Evolutionary conservation across 257 asterid genomes (phyloP).

Genomic region (Primulina huaijiensis): DNA sequence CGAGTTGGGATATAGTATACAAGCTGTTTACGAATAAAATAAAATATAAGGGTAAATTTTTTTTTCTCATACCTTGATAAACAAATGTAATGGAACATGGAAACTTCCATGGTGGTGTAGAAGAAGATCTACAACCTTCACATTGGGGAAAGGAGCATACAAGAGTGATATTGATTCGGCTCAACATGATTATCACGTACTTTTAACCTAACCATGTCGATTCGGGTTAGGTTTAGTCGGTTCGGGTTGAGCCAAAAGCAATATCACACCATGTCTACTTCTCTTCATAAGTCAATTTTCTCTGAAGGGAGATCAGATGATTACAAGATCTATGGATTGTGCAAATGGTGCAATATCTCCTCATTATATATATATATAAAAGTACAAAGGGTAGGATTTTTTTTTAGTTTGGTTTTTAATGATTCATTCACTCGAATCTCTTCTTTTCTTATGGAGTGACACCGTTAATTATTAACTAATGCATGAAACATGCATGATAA

Average conservation of each 20-base stretch:
- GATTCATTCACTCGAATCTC: not conserved
- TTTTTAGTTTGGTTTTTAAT: too few species aligned
- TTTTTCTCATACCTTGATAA: not conserved
- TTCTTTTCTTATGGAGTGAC: not conserved
- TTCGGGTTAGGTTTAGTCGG: not conserved
- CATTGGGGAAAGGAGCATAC: conserved; percentile 36
- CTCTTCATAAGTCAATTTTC: not conserved
- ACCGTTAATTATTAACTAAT: too few species aligned
- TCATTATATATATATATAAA: too few species aligned
- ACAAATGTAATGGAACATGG: not conserved
- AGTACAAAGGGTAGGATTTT: too few species aligned
- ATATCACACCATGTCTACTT: conserved; percentile 44
- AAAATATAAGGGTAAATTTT: too few species aligned
- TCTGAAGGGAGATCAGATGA: not conserved
- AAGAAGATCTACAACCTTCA: not conserved
- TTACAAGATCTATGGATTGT: not conserved
- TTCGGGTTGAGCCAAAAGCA: conserved; percentile 35
- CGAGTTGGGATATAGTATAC: too few species aligned
- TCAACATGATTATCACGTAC: conserved; percentile 21
- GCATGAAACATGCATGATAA: too few species aligned
- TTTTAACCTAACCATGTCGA: not conserved
- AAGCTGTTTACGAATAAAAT: too few species aligned
- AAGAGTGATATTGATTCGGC: conserved; percentile 70
- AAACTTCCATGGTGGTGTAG: too few species aligned
- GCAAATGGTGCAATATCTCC: not conserved